A percentile compares a stretch with the other conserved stretches of the same genome.
phyloP scores from a whole-genome alignment of 1,139 yeast genomes.

The Diutina pseudorugosa region DNA sequence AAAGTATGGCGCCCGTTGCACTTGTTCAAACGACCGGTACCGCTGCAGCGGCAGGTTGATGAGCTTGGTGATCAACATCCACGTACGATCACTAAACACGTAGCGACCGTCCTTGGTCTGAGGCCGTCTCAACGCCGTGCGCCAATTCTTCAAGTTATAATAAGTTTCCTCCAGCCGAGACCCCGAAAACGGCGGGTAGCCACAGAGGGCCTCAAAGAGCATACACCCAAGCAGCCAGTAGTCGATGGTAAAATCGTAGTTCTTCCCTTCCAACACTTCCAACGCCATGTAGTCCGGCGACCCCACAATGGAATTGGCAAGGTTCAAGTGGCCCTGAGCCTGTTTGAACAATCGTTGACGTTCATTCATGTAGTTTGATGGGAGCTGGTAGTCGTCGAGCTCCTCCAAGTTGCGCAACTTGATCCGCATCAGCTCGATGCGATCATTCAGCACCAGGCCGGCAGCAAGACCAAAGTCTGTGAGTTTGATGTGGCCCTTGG shows the following conservation, averaged over 20 bases:
- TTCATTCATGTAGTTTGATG: slow-evolving; percentile 69
- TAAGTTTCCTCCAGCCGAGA: slow-evolving; percentile 90
- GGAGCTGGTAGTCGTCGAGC: slow-evolving; percentile 53
- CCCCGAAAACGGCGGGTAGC: slow-evolving; percentile 96
- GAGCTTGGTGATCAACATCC: slow-evolving; percentile 73
- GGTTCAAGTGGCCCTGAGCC: slow-evolving; percentile 44
- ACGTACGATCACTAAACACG: slow-evolving; percentile 92
- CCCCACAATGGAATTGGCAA: slow-evolving; percentile 94
- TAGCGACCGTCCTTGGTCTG: slow-evolving; percentile 83
- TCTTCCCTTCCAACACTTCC: slow-evolving; percentile 89
- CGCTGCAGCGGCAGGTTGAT: slow-evolving; percentile 74
- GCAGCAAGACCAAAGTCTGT: slow-evolving; percentile 98
- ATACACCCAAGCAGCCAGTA: slow-evolving; percentile 98
- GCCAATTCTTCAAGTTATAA: slow-evolving; percentile 89
- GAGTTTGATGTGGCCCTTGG: slow-evolving; percentile 88
- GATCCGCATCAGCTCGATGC: slow-evolving; percentile 87
- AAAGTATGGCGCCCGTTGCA: slow-evolving; percentile 71
- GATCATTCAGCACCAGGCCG: slow-evolving; percentile 85
- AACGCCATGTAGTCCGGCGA: slow-evolving; percentile 99
- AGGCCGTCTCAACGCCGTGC: slow-evolving; percentile 77
- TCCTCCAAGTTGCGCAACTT: slow-evolving; percentile 74
- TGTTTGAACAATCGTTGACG: slow-evolving; percentile 79
- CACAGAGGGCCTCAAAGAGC: slow-evolving; percentile 83
- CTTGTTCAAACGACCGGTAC: slow-evolving; percentile 66
- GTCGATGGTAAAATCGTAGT: slow-evolving; percentile 92